Evolutionary conservation across 2,329 filamentous ascomycete species (phyloP), one percentile per base, ranked within the genome.

Genomic region (Botrytis paeoniae): DNA sequence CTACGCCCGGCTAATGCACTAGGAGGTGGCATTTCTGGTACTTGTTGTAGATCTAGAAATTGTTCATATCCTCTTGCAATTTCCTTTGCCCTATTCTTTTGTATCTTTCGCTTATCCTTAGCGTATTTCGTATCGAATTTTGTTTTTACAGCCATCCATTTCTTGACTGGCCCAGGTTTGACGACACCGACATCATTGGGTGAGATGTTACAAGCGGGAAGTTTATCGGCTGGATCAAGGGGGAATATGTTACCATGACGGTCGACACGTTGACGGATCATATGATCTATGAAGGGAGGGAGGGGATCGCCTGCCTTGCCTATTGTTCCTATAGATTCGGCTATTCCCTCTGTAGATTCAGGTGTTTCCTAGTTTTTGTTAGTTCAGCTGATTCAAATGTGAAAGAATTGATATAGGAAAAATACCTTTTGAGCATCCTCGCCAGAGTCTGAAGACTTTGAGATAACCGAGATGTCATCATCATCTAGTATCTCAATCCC

Each of bases 221-320:
- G 85, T 5, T 93, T 88, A 0, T 86, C 84, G 32, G 89, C 86
- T 0, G 89, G 85, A 0, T 89, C 86, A 8, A 99, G 85, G 0
- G 89, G 87, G 73, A 91, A 89, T 35, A 95, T 90, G 20, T 87
- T 86, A 8, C 96, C 96, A 79, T 95, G 89, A 2, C 92, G 86
- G 74, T 93, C 92, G 32, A 98, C 91, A 41, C 92, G 87, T 81
- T 99, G 94, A 14, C 96, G 91, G 75, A 99, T 95, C 95, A 98
- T 98, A 81, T 97, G 91, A 74, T 92, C 86, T 70, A 89, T 87
- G 82, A 98, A 98, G 0, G 87, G 83, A 0, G 94, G 95, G 0
- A 98, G 83, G 6, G 93, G 88, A 78, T 97, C 94, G 1, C 95
- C 95, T 3, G 95, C 94, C 80, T 89, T 93, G n/a, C 95, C 95